Conservation (phyloP, 441 rosid species). For the Pelargonium cotyledonis region DNA sequence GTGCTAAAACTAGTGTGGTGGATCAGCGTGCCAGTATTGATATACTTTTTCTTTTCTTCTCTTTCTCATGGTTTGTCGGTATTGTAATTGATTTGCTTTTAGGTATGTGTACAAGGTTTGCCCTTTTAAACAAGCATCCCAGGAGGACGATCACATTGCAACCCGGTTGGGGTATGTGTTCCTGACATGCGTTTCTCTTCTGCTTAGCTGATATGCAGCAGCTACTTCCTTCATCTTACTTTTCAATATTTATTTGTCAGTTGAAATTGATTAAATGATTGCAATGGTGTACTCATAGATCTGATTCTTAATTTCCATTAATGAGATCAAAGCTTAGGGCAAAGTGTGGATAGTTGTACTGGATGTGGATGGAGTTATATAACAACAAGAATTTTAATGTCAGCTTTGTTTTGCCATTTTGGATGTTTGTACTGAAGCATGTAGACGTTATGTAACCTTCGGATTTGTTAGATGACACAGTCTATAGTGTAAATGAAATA, state of each 20-base stretch:
- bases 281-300: not conserved
- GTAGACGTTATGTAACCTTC: too few species aligned
- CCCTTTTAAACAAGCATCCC: constrained; percentile 77
- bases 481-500: too few species aligned
- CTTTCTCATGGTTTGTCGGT: not conserved
- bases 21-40: not conserved
- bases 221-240: not conserved
- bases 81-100: constrained; percentile 12
- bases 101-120: constrained; percentile 96
- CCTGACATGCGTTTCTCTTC: not conserved
- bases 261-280: too few species aligned
- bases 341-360: too few species aligned
- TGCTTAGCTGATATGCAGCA: not conserved
- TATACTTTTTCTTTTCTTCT: not conserved
- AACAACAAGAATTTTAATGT: too few species aligned
- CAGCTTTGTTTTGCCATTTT: too few species aligned
- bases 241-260: too few species aligned
- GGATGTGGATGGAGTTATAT: too few species aligned
- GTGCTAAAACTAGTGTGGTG: not conserved
- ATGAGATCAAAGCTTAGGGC: not conserved
- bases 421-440: too few species aligned
- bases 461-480: too few species aligned
- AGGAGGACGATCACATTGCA: constrained; percentile 61
- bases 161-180: constrained; percentile 70
- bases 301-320: not conserved